Percentiles rank a stretch among this genome's conserved stretches.
Conservation (phyloP, 139 green algal species). For the Tetraselmis chui region DNA sequence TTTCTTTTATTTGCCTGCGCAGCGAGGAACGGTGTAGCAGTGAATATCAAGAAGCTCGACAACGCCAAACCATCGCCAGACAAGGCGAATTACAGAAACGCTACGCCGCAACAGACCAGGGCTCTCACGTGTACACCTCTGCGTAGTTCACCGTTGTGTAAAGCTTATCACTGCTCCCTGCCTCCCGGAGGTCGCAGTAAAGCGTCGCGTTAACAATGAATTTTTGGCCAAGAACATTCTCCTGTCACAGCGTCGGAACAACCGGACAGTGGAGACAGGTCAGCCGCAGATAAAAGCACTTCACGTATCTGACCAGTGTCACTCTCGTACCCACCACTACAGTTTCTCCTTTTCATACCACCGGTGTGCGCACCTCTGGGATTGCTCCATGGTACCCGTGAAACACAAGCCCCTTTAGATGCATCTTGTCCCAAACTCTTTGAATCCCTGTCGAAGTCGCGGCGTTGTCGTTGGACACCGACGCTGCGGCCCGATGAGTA, state of each 20-base stretch:
- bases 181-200: constrained; percentile 17
- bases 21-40: background rate
- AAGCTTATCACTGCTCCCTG: constrained; percentile 40
- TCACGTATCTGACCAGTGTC: no score
- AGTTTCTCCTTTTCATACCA: background rate
- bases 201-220: constrained; percentile 51
- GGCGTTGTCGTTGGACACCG: no score
- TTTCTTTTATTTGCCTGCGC: constrained; percentile 13
- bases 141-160: constrained; percentile 47
- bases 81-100: background rate
- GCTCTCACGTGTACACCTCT: constrained; percentile 34
- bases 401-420: constrained; percentile 34
- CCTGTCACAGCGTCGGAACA: constrained; percentile 21
- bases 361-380: constrained; percentile 9
- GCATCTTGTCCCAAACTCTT: constrained; percentile 28
- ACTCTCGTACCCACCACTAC: background rate
- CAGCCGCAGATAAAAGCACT: no score
- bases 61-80: background rate
- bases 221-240: constrained; percentile 53
- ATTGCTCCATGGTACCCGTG: constrained; percentile 44
- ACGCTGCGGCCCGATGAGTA: no score
- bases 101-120: background rate
- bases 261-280: background rate
- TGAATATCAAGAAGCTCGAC: background rate
- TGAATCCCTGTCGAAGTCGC: no score